A percentile compares a stretch with the other conserved stretches of the same genome.
phyloP scores from a whole-genome alignment of 2,329 filamentous ascomycete species.

The Hymenoscyphus occultus region DNA sequence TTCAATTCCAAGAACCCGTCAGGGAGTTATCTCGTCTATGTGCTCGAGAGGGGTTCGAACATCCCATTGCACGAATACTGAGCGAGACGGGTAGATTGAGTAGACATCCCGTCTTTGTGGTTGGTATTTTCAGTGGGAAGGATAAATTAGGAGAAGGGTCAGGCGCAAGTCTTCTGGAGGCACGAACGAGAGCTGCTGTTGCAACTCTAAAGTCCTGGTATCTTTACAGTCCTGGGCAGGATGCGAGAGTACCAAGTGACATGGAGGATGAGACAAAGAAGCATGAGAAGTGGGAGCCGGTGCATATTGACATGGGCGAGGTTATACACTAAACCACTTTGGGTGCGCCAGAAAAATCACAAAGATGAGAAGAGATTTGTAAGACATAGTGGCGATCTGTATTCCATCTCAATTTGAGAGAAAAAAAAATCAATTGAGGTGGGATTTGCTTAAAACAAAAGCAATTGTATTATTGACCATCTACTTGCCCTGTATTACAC shows the following conservation, averaged over 20 bases:
- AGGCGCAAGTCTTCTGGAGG: conserved; percentile 73
- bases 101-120: conserved; percentile 84
- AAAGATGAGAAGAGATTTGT: conserved; percentile 1
- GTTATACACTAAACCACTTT: conserved; percentile 39
- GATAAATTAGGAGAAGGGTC: conserved; percentile 93
- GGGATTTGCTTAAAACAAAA: conserved; percentile 2
- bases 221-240: conserved; percentile 71
- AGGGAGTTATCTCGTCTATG: conserved; percentile 82
- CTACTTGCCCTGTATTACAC: conserved; percentile 6
- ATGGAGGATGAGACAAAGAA: conserved; percentile 37
- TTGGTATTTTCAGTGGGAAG: conserved; percentile 86
- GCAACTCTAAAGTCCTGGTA: conserved; percentile 93
- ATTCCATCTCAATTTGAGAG: background rate
- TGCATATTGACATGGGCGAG: conserved; percentile 56
- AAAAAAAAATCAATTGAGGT: background rate
- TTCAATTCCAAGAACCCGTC: conserved; percentile 80
- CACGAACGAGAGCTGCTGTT: conserved; percentile 75
- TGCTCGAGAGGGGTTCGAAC: conserved; percentile 82
- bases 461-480: conserved; percentile 8
- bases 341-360: background rate
- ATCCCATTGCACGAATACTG: conserved; percentile 80
- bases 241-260: conserved; percentile 47
- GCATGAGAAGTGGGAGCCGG: conserved; percentile 48
- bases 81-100: conserved; percentile 86
- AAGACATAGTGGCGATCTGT: conserved; percentile 3